phyloP scores from a whole-genome alignment of 169 alveolate species.

The Plasmodium billcollinsi region DNA sequence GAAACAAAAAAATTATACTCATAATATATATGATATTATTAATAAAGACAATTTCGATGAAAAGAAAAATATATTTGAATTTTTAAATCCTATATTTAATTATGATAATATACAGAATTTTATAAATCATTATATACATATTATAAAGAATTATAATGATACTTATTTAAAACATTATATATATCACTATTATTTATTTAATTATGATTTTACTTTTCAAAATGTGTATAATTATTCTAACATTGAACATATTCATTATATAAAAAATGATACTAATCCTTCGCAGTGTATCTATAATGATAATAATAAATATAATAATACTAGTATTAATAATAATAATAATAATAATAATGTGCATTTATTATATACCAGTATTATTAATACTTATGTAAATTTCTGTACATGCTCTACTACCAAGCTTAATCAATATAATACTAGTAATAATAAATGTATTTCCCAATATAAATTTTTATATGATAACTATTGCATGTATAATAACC shows the following conservation, averaged over 20 bases:
- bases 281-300: background rate
- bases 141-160: slow-evolving; percentile 53
- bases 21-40: slow-evolving; percentile 1
- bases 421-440: background rate
- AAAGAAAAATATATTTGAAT: slow-evolving; percentile 51
- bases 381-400: slow-evolving; percentile 46
- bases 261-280: slow-evolving; percentile 6
- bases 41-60: slow-evolving; percentile 49
- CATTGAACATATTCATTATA: slow-evolving; percentile 56
- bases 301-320: background rate
- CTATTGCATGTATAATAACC: background rate
- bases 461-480: background rate
- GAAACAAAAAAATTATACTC: background rate
- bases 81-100: slow-evolving; percentile 43
- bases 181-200: slow-evolving; percentile 63
- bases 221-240: slow-evolving; percentile 49
- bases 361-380: slow-evolving; percentile 67
- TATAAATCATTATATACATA: slow-evolving; percentile 37
- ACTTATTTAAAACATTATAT: slow-evolving; percentile 59
- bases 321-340: background rate
- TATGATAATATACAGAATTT: slow-evolving; percentile 57
- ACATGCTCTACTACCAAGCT: background rate
- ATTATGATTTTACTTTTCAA: slow-evolving; percentile 66
- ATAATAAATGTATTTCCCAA: background rate
- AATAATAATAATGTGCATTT: slow-evolving; percentile 1